These are phyloP conservation scores for Hirschfeldia incana DNA, from an alignment of 345 rosid species.

Conservation along the genomic window DNA sequence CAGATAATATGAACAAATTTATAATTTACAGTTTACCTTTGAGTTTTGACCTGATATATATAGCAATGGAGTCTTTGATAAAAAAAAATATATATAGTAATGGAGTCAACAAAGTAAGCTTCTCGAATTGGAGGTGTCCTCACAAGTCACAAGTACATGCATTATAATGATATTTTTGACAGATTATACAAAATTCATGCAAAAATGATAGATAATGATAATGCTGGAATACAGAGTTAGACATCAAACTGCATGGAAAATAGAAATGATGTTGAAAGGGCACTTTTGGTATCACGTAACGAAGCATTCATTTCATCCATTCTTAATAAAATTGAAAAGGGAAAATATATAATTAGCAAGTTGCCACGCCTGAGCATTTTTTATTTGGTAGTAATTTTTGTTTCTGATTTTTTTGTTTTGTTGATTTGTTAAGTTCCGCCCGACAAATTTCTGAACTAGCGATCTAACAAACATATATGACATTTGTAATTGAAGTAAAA, in stretches of 20 bases:
- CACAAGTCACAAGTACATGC: neutral
- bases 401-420: too few relatives aligned
- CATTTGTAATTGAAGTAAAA: conserved; percentile 2
- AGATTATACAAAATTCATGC: conserved; percentile 18
- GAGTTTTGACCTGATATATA: neutral
- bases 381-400: neutral
- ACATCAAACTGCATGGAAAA: conserved; percentile 53
- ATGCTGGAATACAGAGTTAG: conserved; percentile 38
- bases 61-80: too few relatives aligned
- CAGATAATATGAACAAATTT: neutral
- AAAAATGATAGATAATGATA: conserved; percentile 43
- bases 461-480: neutral
- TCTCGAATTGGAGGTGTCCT: neutral
- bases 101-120: neutral
- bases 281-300: conserved; percentile 41
- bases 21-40: neutral
- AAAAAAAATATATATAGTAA: too few relatives aligned
- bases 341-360: conserved; percentile 47
- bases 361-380: conserved; percentile 65
- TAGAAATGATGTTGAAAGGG: conserved; percentile 53
- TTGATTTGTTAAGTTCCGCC: too few relatives aligned
- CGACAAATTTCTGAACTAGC: neutral
- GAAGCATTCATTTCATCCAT: conserved; percentile 23
- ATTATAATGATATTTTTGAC: neutral
- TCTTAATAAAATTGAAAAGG: conserved; percentile 50